Evolutionary conservation across 805 yeast species (phyloP).

Genomic region (Gaillardinia entomophila): DNA sequence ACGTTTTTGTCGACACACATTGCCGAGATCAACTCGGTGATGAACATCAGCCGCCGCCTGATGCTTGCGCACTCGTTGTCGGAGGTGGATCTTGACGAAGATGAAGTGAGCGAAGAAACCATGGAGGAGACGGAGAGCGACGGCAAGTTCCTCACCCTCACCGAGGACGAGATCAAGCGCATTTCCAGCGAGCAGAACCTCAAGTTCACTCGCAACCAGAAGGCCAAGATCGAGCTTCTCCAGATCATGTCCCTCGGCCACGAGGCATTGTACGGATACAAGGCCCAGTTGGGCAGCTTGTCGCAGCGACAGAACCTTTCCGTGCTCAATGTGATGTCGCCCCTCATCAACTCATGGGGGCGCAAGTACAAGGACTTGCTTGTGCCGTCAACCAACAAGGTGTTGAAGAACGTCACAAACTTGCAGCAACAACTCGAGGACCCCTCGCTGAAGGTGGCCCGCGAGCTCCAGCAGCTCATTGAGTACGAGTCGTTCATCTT

Average conservation of each 20-base stretch:
- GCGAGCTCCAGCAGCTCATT: constrained; percentile 37
- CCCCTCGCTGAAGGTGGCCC: constrained; percentile 29
- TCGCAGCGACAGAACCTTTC: constrained; percentile 64
- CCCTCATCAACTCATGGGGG: constrained; percentile 77
- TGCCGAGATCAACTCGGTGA: constrained; percentile 76
- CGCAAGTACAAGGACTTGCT: constrained; percentile 53
- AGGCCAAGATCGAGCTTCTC: constrained; percentile 73
- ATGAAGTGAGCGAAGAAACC: constrained; percentile 32
- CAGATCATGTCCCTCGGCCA: constrained; percentile 79
- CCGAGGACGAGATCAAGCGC: constrained; percentile 25
- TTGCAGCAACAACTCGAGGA: constrained; percentile 15
- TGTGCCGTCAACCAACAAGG: constrained; percentile 40
- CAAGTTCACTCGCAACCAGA: constrained; percentile 56
- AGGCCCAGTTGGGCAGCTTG: constrained; percentile 45
- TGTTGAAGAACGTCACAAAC: constrained; percentile 21
- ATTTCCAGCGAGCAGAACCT: constrained; percentile 25
- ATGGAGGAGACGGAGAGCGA: constrained; percentile 22
- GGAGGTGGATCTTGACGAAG: constrained; percentile 54
- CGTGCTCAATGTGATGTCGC: constrained; percentile 65
- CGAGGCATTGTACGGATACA: constrained; percentile 71
- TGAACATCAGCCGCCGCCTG: constrained; percentile 73
- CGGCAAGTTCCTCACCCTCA: constrained; percentile 21
- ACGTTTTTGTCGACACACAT: constrained; percentile 80
- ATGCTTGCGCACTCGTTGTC: constrained; percentile 69
- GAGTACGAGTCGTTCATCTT: constrained; percentile 70